Evolutionary conservation across 2,329 filamentous ascomycete species (phyloP), one percentile per base, ranked within the genome.

Genomic region (Samsoniella hepiali): DNA sequence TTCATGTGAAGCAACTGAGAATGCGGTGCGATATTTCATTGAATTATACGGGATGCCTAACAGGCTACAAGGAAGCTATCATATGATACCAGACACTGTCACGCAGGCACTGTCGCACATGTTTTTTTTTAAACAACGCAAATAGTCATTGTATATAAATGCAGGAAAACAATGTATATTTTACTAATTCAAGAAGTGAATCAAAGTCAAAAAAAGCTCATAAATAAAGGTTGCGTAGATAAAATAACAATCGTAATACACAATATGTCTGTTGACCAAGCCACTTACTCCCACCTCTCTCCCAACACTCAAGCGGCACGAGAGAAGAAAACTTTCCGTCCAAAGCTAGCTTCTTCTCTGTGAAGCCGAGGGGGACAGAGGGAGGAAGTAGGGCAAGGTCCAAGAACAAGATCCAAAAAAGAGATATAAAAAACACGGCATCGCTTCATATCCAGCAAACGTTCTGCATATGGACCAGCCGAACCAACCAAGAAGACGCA

Each of bases 191-290:
- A 53, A 44, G 2, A 45, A 47, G n/a, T 22, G 22, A 13, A 34
- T 9, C 29, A 9, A 15, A 38, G 42, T 45, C 32, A 38, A 51
- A 32, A 50, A 34, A 42, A 40, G 22, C 15, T 59, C 58, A 40
- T 60, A 60, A 32, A 45, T 53, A 36, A 22, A 51, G 8, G 31
- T 4, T 11, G 27, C 34, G 47, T 44, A 44, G 38, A 58, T 58
- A 60, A 29, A 22, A 63, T 56, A 50, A 62, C 63, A 65, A 55
- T 64, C 49, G 40, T 54, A 38, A 45, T 61, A 47, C 58, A 61
- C 58, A 61, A 53, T 29, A 61, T 36, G n/a, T 42, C n/a, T 13
- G 36, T n/a, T 44, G 17, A 27, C 10, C 7, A 17, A 17, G 13
- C 45, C 27, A 13, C 40, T 13, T 15, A 7, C 27, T 22, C 40